These are phyloP conservation scores for Amyloporia xantha DNA, from an alignment of 768 basidiomycete species.

Conservation along the genomic window DNA sequence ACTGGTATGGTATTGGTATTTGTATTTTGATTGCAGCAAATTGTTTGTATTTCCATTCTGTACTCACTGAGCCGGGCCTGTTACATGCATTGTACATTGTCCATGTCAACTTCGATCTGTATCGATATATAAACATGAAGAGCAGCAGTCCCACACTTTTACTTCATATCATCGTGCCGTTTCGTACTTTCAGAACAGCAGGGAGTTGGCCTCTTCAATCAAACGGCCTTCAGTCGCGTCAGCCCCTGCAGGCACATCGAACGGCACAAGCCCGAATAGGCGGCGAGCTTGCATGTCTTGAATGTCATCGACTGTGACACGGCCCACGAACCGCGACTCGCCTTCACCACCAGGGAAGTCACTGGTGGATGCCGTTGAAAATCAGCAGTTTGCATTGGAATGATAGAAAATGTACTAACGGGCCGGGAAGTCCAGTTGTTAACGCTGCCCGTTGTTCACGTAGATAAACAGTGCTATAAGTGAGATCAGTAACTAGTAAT, in stretches of 20 bases:
- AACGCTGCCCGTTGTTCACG: conserved; percentile 58
- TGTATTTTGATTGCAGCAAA: too few species aligned
- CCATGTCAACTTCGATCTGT: not conserved
- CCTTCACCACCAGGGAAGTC: conserved; percentile 54
- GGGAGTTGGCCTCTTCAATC: conserved; percentile 24
- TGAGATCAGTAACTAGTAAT: not conserved
- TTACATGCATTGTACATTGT: not conserved
- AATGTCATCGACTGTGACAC: conserved; percentile 34
- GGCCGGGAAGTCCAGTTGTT: conserved; percentile 49
- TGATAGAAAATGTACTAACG: conserved; percentile 27
- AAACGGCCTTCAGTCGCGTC: conserved; percentile 12
- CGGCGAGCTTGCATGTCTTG: conserved; percentile 29
- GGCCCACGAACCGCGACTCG: conserved; percentile 32
- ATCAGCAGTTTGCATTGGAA: conserved; percentile 19
- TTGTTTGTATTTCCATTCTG: too few species aligned
- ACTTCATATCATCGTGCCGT: not conserved
- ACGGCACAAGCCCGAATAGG: conserved; percentile 38
- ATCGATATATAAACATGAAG: too few species aligned
- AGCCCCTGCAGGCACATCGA: conserved; percentile 12
- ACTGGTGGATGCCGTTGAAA: conserved; percentile 3
- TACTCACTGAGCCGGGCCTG: too few species aligned
- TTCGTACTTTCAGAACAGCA: conserved; percentile 1
- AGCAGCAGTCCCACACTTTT: too few species aligned
- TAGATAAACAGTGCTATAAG: conserved; percentile 44
- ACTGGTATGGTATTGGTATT: too few species aligned